phyloP scores from a whole-genome alignment of 148 eudicot species.

The Rhododendron mucronatum region DNA sequence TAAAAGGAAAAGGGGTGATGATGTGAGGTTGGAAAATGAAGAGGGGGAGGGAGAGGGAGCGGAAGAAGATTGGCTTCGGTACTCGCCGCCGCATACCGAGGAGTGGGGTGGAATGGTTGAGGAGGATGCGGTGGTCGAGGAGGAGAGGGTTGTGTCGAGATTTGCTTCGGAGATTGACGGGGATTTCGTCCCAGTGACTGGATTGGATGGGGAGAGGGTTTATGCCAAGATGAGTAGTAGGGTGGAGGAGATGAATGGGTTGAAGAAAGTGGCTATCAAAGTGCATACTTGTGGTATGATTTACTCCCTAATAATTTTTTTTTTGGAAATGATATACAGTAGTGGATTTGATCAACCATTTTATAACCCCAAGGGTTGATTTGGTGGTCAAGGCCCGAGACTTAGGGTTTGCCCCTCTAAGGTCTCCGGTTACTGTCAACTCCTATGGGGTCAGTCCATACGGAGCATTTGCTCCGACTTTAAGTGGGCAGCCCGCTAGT shows the following conservation, averaged over 20 bases:
- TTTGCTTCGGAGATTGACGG: slow-evolving; percentile 79
- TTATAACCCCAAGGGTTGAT: background rate
- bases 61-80: slow-evolving; percentile 31
- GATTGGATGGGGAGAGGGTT: slow-evolving; percentile 72
- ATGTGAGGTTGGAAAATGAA: slow-evolving; percentile 11
- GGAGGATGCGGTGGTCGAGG: slow-evolving; percentile 15
- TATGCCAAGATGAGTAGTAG: slow-evolving; percentile 59
- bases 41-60: slow-evolving; percentile 13
- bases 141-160: slow-evolving; percentile 44
- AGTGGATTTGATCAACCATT: background rate
- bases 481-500: background rate
- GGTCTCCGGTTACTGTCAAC: background rate
- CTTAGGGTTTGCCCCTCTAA: background rate
- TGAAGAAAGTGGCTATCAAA: slow-evolving; percentile 25
- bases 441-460: background rate
- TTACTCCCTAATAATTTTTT: background rate
- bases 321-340: background rate
- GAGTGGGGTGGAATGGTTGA: background rate
- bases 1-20: slow-evolving; percentile 25
- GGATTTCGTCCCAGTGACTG: slow-evolving; percentile 77
- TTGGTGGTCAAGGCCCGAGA: background rate
- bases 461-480: background rate
- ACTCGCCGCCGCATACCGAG: slow-evolving; percentile 16
- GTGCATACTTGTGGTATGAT: slow-evolving; percentile 35
- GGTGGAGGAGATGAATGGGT: slow-evolving; percentile 21